Evolutionary conservation across 345 rosid species (phyloP).

Genomic region (Rhodamnia argentea): DNA sequence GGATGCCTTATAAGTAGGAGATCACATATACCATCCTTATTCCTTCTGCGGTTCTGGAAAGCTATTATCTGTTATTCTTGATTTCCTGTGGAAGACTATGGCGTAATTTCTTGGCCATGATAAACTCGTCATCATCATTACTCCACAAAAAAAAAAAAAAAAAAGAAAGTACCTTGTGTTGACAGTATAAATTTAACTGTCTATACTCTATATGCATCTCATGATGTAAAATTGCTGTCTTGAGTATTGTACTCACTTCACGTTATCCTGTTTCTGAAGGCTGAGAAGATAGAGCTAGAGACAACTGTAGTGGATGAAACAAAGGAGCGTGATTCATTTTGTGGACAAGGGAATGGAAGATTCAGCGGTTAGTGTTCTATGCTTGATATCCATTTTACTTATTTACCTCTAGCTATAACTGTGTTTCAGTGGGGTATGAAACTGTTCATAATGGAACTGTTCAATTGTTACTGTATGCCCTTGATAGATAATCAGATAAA

Average conservation of each 20-base stretch:
- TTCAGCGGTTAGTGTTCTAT: conserved; percentile 64
- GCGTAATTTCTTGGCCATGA: neutral
- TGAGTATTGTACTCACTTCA: neutral
- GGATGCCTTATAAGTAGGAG: neutral
- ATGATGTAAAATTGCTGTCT: neutral
- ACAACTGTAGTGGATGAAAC: conserved; percentile 98
- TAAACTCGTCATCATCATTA: neutral
- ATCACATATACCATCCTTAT: neutral
- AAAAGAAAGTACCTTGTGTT: neutral
- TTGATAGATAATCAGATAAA: neutral
- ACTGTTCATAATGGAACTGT: neutral
- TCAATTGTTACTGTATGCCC: neutral
- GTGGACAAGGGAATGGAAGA: conserved; percentile 81
- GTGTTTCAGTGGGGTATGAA: neutral
- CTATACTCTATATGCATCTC: neutral
- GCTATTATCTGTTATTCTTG: neutral
- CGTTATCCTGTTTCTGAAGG: conserved; percentile 29
- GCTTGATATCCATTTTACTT: neutral
- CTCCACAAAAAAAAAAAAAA: neutral
- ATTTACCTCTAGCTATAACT: conserved; percentile 3
- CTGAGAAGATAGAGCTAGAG: conserved; percentile 97
- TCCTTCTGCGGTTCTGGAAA: neutral
- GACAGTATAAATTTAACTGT: neutral
- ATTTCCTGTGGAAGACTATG: neutral
- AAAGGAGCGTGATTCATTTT: conserved; percentile 79